Base-by-base conservation (phyloP, 2,329 filamentous ascomycete genomes). In the Colletotrichum filicis region DNA sequence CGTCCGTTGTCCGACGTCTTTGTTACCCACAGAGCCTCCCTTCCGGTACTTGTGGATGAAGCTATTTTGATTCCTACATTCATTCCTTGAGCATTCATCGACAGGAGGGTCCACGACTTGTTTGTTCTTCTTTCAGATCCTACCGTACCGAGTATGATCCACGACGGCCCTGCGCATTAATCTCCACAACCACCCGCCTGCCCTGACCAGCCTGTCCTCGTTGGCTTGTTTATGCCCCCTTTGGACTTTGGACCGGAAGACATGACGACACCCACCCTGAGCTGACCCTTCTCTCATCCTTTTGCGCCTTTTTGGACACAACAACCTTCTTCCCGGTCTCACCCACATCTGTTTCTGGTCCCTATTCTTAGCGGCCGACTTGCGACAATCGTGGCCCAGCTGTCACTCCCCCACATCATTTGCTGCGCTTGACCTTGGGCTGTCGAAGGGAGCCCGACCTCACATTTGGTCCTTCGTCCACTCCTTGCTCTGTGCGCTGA, bases 181-280 rank as follows among this genome's bases (percentile, higher is more conserved):
- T 55, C 46, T 35, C 49, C 49, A 63, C 46, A 28, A 49, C 61
- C 46, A 32, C 61, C 46, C 14, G 30, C 49, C 22, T 64, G 24
- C 49, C 28, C 26, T 53, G 61, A 26, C 61, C n/a, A 16, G 46
- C 49, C 30, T 37, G 12, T 64, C 61, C 49, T 64, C 30, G 30
- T 55, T 53, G 42, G 61, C 61, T 64, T 64, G 30, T 28, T 64
- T 64, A 37, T 61, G 37, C 56, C 65, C 42, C 60, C 63, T 62
- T 72, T 73, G 49, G 57, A 63, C 35, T 58, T 72, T 73, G 49
- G 57, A 63, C 35, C 68, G 22, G 42, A 62, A 71, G 68, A 72
- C 26, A 74, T 74, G 71, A 74, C 71, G 71, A 72, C 68, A 72
- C 71, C 30, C 57, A 32, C 42, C 68, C 58, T 42, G 52, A 72